Percentiles rank a stretch among this genome's conserved stretches.
These are phyloP conservation scores for Leucaena leucocephala DNA, from an alignment of 306 rosid genomes.

Conservation along the genomic window DNA sequence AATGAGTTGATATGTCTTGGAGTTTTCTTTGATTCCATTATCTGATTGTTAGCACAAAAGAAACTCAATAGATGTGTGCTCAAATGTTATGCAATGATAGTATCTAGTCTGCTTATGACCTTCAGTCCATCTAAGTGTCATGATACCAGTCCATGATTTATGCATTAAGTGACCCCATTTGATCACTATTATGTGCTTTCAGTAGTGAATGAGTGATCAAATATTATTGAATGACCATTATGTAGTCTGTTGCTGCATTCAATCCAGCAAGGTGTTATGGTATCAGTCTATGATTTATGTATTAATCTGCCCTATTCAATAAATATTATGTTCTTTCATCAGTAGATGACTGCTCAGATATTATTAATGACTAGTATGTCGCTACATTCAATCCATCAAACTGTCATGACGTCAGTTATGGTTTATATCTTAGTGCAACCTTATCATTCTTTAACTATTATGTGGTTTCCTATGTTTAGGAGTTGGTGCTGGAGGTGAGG, in stretches of 20 bases:
- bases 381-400: background rate
- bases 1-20: conserved; percentile 9
- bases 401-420: background rate
- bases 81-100: conserved; percentile 8
- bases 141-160: conserved; percentile 19
- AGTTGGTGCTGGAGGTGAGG: conserved; percentile 99
- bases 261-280: background rate
- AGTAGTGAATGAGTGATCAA: background rate
- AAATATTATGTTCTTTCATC: conserved; percentile 22
- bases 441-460: conserved; percentile 13
- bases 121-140: background rate
- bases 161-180: conserved; percentile 11
- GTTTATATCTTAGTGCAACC: conserved; percentile 20
- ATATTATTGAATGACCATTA: conserved; percentile 7
- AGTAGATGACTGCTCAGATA: background rate
- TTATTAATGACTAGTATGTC: conserved; percentile 11
- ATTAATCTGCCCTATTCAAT: conserved; percentile 7
- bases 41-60: background rate
- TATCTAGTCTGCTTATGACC: conserved; percentile 15
- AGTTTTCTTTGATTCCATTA: conserved; percentile 18
- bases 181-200: conserved; percentile 28
- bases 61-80: background rate
- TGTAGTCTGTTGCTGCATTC: conserved; percentile 19
- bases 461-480: conserved; percentile 53
- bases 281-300: conserved; percentile 25